Conservation (phyloP, 805 yeast species). For the Myxozyma kluyveri region DNA sequence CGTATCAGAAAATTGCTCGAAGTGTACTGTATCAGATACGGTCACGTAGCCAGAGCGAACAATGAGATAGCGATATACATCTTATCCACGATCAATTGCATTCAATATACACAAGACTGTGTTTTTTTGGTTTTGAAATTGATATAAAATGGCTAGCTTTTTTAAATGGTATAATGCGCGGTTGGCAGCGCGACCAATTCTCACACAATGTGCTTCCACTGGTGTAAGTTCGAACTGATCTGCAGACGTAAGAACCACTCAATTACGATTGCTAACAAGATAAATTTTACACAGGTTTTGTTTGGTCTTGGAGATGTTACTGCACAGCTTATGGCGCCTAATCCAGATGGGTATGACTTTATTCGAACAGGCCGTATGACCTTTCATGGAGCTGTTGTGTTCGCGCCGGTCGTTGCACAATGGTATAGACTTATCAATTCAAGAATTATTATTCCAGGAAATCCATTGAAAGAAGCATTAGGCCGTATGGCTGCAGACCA, state of each 20-base stretch:
- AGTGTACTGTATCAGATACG: too few species aligned
- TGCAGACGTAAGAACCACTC: neutral
- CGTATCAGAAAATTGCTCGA: too few species aligned
- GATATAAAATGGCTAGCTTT: conserved; percentile 20
- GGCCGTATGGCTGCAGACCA: conserved; percentile 70
- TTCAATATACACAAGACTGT: too few species aligned
- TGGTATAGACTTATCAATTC: conserved; percentile 45
- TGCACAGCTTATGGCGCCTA: conserved; percentile 60
- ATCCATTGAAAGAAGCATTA: conserved; percentile 39
- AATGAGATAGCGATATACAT: too few species aligned
- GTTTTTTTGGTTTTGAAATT: too few species aligned
- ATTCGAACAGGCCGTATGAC: conserved; percentile 61
- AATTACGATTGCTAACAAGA: neutral
- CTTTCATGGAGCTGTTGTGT: conserved; percentile 67
- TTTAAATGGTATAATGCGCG: conserved; percentile 23
- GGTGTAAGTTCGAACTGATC: conserved; percentile 9
- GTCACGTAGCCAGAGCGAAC: too few species aligned
- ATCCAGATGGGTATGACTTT: conserved; percentile 45
- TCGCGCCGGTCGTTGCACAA: conserved; percentile 69
- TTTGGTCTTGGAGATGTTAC: conserved; percentile 74
- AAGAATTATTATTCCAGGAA: conserved; percentile 16
- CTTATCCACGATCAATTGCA: too few species aligned
- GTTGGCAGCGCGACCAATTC: conserved; percentile 20
- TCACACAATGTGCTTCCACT: conserved; percentile 23
- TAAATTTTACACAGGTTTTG: conserved; percentile 32